Conservation (phyloP, 352 stramenopile genomes). For the Phytophthora palmivora region DNA sequence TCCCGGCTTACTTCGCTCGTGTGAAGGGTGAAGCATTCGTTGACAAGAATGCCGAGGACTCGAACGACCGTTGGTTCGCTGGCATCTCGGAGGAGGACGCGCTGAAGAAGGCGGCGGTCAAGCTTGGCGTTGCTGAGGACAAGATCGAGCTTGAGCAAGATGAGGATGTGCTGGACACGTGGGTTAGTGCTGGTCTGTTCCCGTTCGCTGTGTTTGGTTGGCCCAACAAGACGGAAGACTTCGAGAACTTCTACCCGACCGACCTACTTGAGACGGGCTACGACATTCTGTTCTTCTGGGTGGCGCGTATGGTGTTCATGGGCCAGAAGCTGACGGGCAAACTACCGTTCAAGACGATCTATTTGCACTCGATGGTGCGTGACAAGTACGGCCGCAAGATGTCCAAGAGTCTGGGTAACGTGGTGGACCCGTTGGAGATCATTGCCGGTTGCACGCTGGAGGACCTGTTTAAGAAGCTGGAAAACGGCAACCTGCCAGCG, state of each 20-base stretch:
- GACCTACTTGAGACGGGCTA: constrained; percentile 99
- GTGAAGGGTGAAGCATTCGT: constrained; percentile 82
- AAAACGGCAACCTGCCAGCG: constrained; percentile 96
- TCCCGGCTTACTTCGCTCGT: constrained; percentile 98
- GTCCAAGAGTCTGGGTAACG: constrained; percentile 99
- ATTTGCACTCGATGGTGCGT: constrained; percentile 98
- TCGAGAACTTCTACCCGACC: constrained; percentile 96
- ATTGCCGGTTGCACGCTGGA: constrained; percentile 97
- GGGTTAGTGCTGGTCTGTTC: constrained; percentile 98
- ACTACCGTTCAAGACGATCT: constrained; percentile 97
- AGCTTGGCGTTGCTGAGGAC: constrained; percentile 65
- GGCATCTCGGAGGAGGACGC: constrained; percentile 90
- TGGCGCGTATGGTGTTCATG: constrained; percentile 97
- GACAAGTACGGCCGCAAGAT: constrained; percentile 99
- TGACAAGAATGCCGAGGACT: constrained; percentile 75
- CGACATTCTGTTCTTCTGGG: constrained; percentile 99
- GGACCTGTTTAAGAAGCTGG: constrained; percentile 95
- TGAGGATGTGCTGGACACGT: constrained; percentile 99
- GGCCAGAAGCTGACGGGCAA: constrained; percentile 97
- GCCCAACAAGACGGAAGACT: constrained; percentile 67
- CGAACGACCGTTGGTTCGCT: constrained; percentile 74
- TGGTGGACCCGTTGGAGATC: constrained; percentile 98
- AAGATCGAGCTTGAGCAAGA: constrained; percentile 95
- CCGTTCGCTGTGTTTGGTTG: constrained; percentile 91
- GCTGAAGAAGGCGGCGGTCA: constrained; percentile 79